Evolutionary conservation across 805 yeast genomes (phyloP), one percentile per base, ranked within the genome.

Genomic region (Kuraishia hungarica): DNA sequence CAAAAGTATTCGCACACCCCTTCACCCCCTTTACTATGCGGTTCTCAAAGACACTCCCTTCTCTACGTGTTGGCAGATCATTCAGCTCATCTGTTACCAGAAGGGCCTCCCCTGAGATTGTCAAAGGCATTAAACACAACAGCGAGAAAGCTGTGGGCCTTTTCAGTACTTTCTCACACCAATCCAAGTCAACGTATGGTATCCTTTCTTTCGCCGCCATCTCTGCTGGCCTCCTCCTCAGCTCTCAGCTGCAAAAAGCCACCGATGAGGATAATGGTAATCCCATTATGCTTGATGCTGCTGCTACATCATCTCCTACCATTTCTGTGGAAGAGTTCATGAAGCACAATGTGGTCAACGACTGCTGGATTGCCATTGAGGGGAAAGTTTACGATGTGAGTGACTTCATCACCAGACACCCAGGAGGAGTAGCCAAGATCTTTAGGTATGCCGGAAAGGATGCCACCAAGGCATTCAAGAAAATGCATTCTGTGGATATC

Each of bases 311-410:
- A 6, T 13, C 43, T 35, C 43, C 17, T 8, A 35, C 43, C 4
- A 35, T 73, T 23, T 50, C 70, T 1, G 65, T 77, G n/a, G 64
- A 65, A 5, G 78, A 74, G 63, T 75, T 81, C 26, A 66, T 69
- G n/a, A 70, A 73, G 55, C 94, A 87, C 71, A 77, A 78, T 67
- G 62, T 70, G 20, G 73, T 74, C 57, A 76, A 80, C 20, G 89
- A 86, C 64, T 83, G 94, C 69, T 91, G 97, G 97, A 87, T 90
- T 20, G 83, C 87, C 8, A 81, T 91, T 56, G 87, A 89, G 58
- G 88, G 84, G 20, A 78, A 87, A 60, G 96, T 82, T 13, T 90
- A 89, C 65, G 89, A 91, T 65, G 80, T 91, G 56, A 83, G 94
- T 0, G 81, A 80, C n/a, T 78, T 77, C 56, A 54, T 76, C 2